Evolutionary conservation across 2,329 filamentous ascomycete genomes (phyloP), one percentile per base, ranked within the genome.

Genomic region (Didymosphaeria variabile): DNA sequence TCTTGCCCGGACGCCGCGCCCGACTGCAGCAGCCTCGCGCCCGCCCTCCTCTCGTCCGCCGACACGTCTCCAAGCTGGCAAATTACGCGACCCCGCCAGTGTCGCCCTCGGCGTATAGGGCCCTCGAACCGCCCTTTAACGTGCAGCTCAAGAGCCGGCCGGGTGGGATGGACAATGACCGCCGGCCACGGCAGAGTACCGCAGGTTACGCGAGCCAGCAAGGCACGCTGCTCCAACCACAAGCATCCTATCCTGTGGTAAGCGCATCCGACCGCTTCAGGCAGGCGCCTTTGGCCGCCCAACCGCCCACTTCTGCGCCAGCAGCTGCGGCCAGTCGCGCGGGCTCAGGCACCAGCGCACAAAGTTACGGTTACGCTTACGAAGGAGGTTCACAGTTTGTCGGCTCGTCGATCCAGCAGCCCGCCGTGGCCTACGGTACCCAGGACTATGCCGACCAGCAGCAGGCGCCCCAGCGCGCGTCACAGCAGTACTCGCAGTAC

Each of bases 141-240:
- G 81, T 83, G 78, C 81, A 82, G 79, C 77, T 80, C 74, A 79
- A 80, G 77, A 80, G 84, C 79, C 79, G 81, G 78, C 80, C 82
- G 74, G 78, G 83, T 83, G 88, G 87, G 77, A 95, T 95, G 92
- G 92, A 94, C 81, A 87, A 89, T 82, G 87, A 87, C 80, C 88
- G 86, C 77, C 85, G 88, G 75, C 86, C 88, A 83, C 90, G 91
- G 86, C 90, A 91, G 83, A 91, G 91, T 80, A 84, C 86, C 80
- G 85, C 87, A 77, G 83, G 86, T 79, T 89, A 90, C 81, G 84
- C 87, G 64, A 74, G 74, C 76, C 80, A 80, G 73, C 78, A 77
- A 80, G 78, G 79, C 82, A 72, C 72, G 69, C 74, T 84, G 84
- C 79, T 79, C 66, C 73, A 79, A 70, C 68, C 77, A 58, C 68